These are phyloP conservation scores for Lachnellula suecica DNA, from an alignment of 2,329 filamentous ascomycete genomes.

Conservation along the genomic window DNA sequence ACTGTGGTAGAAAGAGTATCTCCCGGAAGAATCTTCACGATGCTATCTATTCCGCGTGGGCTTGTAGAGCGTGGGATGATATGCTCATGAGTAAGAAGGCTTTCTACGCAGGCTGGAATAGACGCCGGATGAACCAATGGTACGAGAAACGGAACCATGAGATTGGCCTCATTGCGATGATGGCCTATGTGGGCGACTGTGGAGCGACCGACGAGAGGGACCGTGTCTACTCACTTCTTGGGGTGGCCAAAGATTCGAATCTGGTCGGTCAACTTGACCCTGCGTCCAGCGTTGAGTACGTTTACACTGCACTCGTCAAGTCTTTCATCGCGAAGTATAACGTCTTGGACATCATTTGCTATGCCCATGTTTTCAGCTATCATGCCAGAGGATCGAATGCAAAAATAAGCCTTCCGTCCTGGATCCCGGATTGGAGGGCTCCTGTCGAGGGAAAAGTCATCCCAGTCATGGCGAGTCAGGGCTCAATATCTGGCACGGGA, in stretches of 20 bases:
- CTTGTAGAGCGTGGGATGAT: neutral
- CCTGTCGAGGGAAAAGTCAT: neutral
- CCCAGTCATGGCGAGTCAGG: conserved; percentile 1
- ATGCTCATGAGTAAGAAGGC: neutral
- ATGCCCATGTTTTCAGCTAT: conserved; percentile 1
- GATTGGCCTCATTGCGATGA: conserved; percentile 2
- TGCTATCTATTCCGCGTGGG: neutral
- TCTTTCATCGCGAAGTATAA: conserved; percentile 3
- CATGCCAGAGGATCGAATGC: neutral
- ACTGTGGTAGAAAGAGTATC: conserved; percentile 10
- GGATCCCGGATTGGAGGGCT: conserved; percentile 3
- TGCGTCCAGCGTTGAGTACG: neutral
- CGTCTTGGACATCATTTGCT: conserved; percentile 6
- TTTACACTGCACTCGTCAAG: neutral
- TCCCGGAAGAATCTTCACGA: neutral
- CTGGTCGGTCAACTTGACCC: neutral
- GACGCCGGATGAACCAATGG: conserved; percentile 5
- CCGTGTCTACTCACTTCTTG: conserved; percentile 6
- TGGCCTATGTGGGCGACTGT: conserved; percentile 7
- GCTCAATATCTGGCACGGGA: neutral
- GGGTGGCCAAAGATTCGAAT: neutral
- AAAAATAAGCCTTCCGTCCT: neutral
- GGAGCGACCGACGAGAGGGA: conserved; percentile 5
- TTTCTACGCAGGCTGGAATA: conserved; percentile 4
- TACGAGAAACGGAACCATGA: neutral